Base-by-base conservation (phyloP, 2,329 filamentous ascomycete species). In the Cladobotryum protrusum region DNA sequence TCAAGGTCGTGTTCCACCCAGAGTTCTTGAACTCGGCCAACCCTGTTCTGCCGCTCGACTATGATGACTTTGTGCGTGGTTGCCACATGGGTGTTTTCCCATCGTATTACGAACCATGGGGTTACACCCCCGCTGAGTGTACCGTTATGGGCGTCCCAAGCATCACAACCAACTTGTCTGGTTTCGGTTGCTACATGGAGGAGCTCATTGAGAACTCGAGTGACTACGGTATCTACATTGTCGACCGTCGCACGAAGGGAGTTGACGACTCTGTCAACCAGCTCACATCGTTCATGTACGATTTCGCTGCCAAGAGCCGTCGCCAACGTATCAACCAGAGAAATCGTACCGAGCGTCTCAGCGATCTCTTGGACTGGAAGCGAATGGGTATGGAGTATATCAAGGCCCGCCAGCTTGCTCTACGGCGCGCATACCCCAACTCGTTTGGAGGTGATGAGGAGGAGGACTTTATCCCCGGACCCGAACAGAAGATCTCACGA, bases 161-260 rank as follows among this genome's bases (percentile, higher is more conserved):
- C 69, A 96, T 99, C 71, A 97, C 93, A 11, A 97, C 92, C 24
- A 99, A 99, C 70, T 75, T 99, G 41, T 97, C 93, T 6, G 93
- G 93, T 17, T 99, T 99, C 63, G 93, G 93, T 45, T 97, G 93
- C 72, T 97, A 99, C 70, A 99, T 99, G 93, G 93, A 99, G 70
- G 93, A 97, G 71, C 74, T 97, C 59, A 97, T 99, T 58, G 92
- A 97, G 72, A 97, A 97, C 71, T 95, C 92, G 37, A 87, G 87
- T 57, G 93, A 99, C 70, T 97, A 99, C 64, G 93, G 93, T 58
- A 97, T 99, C 71, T 97, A 97, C 76, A 97, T 99, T 67, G 91
- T 99, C 42, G 93, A 99, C 67, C 87, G 93, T 50, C 84, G 93
- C 44, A 87, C 83, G 73, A 97, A 97, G 79, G 92, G 91, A 24